Conservation (phyloP, 805 yeast genomes). For the Priceomyces medius region DNA sequence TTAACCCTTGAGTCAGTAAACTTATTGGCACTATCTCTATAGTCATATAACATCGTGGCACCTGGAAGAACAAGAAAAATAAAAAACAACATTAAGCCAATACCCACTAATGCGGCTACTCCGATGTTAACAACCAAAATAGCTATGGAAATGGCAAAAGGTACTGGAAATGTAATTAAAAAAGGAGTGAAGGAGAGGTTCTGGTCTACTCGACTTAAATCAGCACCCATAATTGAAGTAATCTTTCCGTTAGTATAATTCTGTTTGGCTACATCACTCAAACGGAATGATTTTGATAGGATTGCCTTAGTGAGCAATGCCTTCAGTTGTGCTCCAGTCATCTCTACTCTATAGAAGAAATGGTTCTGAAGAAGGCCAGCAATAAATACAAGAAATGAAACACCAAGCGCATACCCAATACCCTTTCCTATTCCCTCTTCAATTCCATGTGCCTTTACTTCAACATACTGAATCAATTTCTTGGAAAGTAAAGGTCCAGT, state of each 20-base stretch:
- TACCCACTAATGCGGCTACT: slow-evolving; percentile 66
- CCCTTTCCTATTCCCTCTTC: slow-evolving; percentile 22
- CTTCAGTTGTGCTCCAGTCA: slow-evolving; percentile 64
- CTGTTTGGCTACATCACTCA: slow-evolving; percentile 55
- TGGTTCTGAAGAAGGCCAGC: slow-evolving; percentile 45
- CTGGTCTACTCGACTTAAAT: slow-evolving; percentile 70
- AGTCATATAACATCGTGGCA: slow-evolving; percentile 48
- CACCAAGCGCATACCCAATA: slow-evolving; percentile 35
- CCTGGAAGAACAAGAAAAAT: slow-evolving; percentile 48
- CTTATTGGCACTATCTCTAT: slow-evolving; percentile 52
- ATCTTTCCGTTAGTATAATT: slow-evolving; percentile 63
- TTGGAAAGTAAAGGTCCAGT: slow-evolving; percentile 25
- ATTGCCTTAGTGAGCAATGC: slow-evolving; percentile 66
- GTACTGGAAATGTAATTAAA: slow-evolving; percentile 57
- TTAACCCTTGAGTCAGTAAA: slow-evolving; percentile 73
- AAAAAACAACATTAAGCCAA: slow-evolving; percentile 30
- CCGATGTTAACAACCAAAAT: slow-evolving; percentile 66
- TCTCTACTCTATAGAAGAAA: slow-evolving; percentile 54
- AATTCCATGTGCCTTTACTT: slow-evolving; percentile 19
- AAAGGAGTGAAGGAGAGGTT: slow-evolving; percentile 63
- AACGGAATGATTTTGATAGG: slow-evolving; percentile 60
- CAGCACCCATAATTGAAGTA: slow-evolving; percentile 73
- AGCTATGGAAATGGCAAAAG: slow-evolving; percentile 58
- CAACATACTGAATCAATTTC: slow-evolving; percentile 31
- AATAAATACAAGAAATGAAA: slow-evolving; percentile 13